A percentile compares a stretch with the other conserved stretches of the same genome.
Conservation (phyloP, 202 grass and related monocot genomes). For the Carex arenaria region DNA sequence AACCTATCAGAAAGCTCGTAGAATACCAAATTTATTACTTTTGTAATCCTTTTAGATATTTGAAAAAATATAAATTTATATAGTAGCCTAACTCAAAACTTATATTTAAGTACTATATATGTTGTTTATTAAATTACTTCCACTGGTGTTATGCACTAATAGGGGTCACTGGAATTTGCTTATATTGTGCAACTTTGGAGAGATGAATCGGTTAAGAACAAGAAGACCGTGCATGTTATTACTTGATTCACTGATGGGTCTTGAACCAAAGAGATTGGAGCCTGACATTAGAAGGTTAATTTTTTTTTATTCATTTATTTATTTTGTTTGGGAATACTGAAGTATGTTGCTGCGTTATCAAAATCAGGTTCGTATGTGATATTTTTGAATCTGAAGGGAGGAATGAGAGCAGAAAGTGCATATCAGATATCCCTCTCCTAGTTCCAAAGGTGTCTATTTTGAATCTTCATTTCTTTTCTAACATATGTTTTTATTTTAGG, state of each 20-base stretch:
- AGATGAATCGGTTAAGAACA: conserved; percentile 31
- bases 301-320: not conserved
- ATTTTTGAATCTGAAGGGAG: conserved; percentile 67
- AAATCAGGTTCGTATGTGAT: conserved; percentile 67
- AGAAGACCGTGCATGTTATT: conserved; percentile 76
- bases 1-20: not conserved
- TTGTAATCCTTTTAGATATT: not conserved
- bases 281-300: conserved; percentile 59
- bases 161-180: conserved; percentile 96
- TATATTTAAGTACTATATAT: not conserved
- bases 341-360: not conserved
- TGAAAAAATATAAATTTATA: not conserved
- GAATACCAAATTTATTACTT: not conserved
- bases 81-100: not conserved
- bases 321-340: not conserved
- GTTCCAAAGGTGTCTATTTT: conserved; percentile 58
- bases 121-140: not conserved
- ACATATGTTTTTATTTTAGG: not conserved
- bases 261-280: conserved; percentile 53
- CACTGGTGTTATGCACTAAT: not conserved
- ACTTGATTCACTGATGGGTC: conserved; percentile 82
- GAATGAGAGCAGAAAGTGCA: conserved; percentile 47
- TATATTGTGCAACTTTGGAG: conserved; percentile 82
- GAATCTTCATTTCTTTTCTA: conserved; percentile 17
- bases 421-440: conserved; percentile 67